These are phyloP conservation scores for Musa beccarii DNA, from an alignment of 176 grass and related monocot genomes.

Conservation along the genomic window DNA sequence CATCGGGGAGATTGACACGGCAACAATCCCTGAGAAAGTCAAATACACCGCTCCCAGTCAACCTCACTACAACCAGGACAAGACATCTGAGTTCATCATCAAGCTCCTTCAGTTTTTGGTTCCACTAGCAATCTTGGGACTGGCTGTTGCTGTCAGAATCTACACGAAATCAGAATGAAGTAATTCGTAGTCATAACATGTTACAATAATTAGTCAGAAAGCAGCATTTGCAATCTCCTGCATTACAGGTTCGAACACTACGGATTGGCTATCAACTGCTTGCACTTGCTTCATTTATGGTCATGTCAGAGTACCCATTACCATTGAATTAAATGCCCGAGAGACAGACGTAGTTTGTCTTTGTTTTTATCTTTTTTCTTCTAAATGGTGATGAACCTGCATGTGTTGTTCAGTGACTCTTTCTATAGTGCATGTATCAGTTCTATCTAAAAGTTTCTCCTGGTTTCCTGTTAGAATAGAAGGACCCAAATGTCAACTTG, in stretches of 20 bases:
- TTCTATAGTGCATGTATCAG: too few relatives aligned
- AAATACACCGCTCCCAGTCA: conserved; percentile 11
- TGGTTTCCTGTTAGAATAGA: too few relatives aligned
- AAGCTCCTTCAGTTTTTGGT: conserved; percentile 17
- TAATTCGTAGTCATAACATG: background rate
- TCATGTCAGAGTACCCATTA: background rate
- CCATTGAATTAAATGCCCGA: background rate
- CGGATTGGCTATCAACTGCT: background rate
- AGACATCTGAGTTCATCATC: conserved; percentile 8
- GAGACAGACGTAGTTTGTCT: too few relatives aligned
- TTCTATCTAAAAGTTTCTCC: too few relatives aligned
- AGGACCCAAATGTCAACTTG: too few relatives aligned
- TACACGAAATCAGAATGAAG: conserved; percentile 14
- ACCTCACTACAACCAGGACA: conserved; percentile 19
- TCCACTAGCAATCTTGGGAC: conserved; percentile 9
- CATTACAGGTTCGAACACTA: background rate
- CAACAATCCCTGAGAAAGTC: conserved; percentile 17
- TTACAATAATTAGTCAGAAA: background rate
- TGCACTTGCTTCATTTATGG: background rate
- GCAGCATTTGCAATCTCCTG: background rate
- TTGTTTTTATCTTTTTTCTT: too few relatives aligned
- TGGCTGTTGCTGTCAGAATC: conserved; percentile 10
- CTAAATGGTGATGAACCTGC: background rate
- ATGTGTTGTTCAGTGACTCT: background rate
- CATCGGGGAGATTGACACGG: conserved; percentile 27